Evolutionary conservation across 352 stramenopile genomes (phyloP).

Genomic region (Thalassiosira hispida): DNA sequence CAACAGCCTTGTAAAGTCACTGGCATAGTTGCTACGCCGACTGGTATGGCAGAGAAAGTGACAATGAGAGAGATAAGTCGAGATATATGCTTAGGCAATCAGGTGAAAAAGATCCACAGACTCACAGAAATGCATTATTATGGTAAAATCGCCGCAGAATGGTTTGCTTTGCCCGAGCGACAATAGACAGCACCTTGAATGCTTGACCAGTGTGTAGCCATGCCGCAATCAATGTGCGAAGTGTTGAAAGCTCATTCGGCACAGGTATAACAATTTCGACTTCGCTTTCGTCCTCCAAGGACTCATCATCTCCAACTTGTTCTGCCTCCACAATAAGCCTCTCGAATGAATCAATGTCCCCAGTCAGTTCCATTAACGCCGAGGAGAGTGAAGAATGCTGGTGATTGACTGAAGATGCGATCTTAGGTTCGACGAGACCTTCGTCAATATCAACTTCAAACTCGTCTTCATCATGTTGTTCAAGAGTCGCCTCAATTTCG

Average conservation of each 20-base stretch:
- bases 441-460: conserved; percentile 64
- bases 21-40: conserved; percentile 48
- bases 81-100: no score
- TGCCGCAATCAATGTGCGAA: conserved; percentile 81
- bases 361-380: conserved; percentile 82
- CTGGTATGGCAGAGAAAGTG: no score
- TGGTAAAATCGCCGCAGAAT: conserved; percentile 77
- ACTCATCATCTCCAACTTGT: conserved; percentile 35
- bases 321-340: conserved; percentile 39
- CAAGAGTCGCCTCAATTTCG: conserved; percentile 55
- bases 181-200: conserved; percentile 69
- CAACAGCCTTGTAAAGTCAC: conserved; percentile 68
- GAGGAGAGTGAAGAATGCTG: conserved; percentile 55
- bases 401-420: conserved; percentile 24
- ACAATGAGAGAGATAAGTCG: no score
- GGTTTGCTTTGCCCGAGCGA: conserved; percentile 61
- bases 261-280: conserved; percentile 52
- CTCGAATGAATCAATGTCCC: conserved; percentile 60
- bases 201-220: conserved; percentile 84
- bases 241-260: conserved; percentile 70
- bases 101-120: no score
- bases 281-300: conserved; percentile 28
- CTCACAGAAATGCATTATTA: conserved; percentile 74
- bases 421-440: conserved; percentile 33
- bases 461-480: conserved; percentile 43